Evolutionary conservation across 2,329 filamentous ascomycete species (phyloP), one percentile per base, ranked within the genome.

Genomic region (Knoxdaviesia capensis): DNA sequence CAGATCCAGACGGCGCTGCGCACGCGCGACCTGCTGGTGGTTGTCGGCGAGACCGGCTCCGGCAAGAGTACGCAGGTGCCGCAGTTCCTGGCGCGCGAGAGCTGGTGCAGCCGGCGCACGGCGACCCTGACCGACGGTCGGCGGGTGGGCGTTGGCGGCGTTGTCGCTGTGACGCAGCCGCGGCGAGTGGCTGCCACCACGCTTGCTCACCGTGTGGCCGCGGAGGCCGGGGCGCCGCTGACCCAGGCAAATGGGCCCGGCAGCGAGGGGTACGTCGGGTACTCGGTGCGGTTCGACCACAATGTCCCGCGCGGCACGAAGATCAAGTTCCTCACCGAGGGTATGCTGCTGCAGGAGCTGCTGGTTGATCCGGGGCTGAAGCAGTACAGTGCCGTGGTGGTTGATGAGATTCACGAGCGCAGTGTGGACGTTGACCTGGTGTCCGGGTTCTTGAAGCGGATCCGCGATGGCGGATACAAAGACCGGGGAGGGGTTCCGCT

Each of bases 61-160:
- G 90, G 90, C 55, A 98, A 98, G 61, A 92, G 83, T 63, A 98
- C 90, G 0, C 90, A 98, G 59, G 78, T 94, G 0, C 88, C 90
- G 0, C 90, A 96, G 53, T 94, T 94, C 47, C 63, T 98, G 6
- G 72, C 80, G 38, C 59, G 64, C 30, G 82, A 94, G 53, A 60
- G 73, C 6, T 96, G 87, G 86, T 94, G 86, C 56, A 66, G 64
- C 42, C 69, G 66, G 34, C 66, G 66, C 44, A 36, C 40, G 3
- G 32, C 42, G 28, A 41, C 31, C 20, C n/a, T 40, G 35, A 6
- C 38, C 5, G 45, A 52, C 11, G 20, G 20, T 20, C 49, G 60
- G 1, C 65, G 70, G 2, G 58, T 69, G 2, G 61, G 57, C 7
- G 73, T 86, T 2, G 81, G 81, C 7, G 83, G 84, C 0, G 79